These are phyloP conservation scores for Platanus orientalis DNA, from an alignment of 164 flowering plant genomes.

Conservation along the genomic window DNA sequence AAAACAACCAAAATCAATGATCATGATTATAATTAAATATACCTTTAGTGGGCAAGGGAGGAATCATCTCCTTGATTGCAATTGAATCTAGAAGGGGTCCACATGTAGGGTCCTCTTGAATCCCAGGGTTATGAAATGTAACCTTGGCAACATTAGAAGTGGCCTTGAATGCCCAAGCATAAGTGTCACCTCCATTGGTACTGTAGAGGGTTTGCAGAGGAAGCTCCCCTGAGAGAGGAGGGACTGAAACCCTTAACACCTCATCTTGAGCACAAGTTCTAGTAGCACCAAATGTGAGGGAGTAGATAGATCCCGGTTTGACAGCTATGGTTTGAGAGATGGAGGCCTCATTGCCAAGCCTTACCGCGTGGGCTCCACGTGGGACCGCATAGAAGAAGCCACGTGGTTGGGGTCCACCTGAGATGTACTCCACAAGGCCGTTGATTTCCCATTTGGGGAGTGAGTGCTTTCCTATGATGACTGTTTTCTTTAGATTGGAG, in stretches of 20 bases:
- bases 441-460: constrained; percentile 82
- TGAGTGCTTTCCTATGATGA: constrained; percentile 46
- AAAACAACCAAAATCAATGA: too few relatives aligned
- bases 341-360: constrained; percentile 93
- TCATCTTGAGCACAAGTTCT: constrained; percentile 97
- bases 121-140: constrained; percentile 73
- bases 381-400: constrained; percentile 83
- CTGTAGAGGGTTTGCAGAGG: constrained; percentile 79
- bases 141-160: constrained; percentile 34
- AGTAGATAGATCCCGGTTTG: constrained; percentile 53
- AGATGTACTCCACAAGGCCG: constrained; percentile 85
- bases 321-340: constrained; percentile 66
- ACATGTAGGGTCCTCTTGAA: constrained; percentile 92
- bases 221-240: constrained; percentile 57
- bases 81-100: constrained; percentile 90
- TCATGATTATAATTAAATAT: not conserved
- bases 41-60: constrained; percentile 64
- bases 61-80: constrained; percentile 69
- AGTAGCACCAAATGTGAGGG: constrained; percentile 84
- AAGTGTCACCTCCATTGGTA: constrained; percentile 74
- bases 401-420: constrained; percentile 84
- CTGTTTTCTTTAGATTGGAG: constrained; percentile 57
- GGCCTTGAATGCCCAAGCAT: constrained; percentile 75
- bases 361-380: constrained; percentile 77
- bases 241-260: constrained; percentile 65